A percentile compares a stretch with the other conserved stretches of the same genome.
Conservation (phyloP, 768 basidiomycete species). For the Glaciozyma antarctica region DNA sequence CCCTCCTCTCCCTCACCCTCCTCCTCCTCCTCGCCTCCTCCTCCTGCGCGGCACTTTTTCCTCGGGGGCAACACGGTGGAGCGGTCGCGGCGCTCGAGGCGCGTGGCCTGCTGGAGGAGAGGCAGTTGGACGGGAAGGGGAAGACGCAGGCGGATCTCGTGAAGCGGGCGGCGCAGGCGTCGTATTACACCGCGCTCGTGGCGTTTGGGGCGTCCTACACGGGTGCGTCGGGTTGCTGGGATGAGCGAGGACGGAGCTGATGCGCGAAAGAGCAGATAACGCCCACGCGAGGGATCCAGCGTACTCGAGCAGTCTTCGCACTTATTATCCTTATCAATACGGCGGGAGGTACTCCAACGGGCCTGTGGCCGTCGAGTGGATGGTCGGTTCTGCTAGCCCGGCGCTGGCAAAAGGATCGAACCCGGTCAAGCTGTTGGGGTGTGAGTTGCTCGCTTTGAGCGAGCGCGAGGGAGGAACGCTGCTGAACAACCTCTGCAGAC, state of each 20-base stretch:
- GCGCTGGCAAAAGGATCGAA: not conserved
- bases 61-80: no score
- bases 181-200: slow-evolving; percentile 21
- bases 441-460: slow-evolving; percentile 6
- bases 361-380: slow-evolving; percentile 21
- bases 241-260: no score
- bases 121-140: no score
- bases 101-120: no score
- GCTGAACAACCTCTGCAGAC: not conserved
- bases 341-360: slow-evolving; percentile 26
- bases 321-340: slow-evolving; percentile 20
- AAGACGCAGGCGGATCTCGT: no score
- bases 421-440: slow-evolving; percentile 4
- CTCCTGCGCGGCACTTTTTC: no score
- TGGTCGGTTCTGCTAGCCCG: slow-evolving; percentile 4
- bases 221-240: not conserved
- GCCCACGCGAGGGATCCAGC: slow-evolving; percentile 3
- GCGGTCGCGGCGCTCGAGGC: no score
- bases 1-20: no score
- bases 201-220: slow-evolving; percentile 26
- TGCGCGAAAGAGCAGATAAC: slow-evolving; percentile 4
- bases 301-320: slow-evolving; percentile 8
- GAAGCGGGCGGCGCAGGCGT: not conserved
- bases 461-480: not conserved
- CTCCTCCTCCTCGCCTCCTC: no score